phyloP scores from a whole-genome alignment of 148 eudicot species.

The Talinum fruticosum region DNA sequence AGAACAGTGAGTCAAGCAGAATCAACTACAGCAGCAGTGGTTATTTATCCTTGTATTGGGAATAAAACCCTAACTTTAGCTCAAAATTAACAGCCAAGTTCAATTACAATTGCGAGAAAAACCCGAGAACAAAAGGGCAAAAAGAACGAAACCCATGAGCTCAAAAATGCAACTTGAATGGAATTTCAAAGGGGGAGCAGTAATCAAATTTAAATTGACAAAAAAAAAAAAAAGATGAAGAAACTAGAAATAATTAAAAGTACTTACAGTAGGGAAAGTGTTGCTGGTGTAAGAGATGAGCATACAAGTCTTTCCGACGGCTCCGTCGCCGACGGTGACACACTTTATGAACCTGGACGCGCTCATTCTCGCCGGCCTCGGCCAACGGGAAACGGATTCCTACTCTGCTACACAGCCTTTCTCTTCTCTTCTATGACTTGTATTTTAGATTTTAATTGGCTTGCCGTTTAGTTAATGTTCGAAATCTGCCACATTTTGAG shows the following conservation, averaged over 20 bases:
- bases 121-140: neutral
- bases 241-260: neutral
- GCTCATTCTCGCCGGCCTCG: slow-evolving; percentile 31
- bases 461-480: slow-evolving; percentile 8
- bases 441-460: too few relatives aligned
- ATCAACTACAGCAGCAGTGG: neutral
- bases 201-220: neutral
- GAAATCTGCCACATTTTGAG: slow-evolving; percentile 7
- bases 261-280: slow-evolving; percentile 49
- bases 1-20: neutral
- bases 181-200: neutral
- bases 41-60: too few relatives aligned
- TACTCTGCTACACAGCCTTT: neutral
- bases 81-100: slow-evolving; percentile 6
- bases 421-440: neutral
- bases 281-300: slow-evolving; percentile 44
- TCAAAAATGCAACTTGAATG: slow-evolving; percentile 13
- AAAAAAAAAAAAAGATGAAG: neutral
- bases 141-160: neutral
- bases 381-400: slow-evolving; percentile 1
- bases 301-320: slow-evolving; percentile 40
- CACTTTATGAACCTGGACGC: slow-evolving; percentile 40
- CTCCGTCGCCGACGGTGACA: slow-evolving; percentile 38
- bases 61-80: slow-evolving; percentile 16
- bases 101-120: neutral